Percentiles rank a stretch among this genome's conserved stretches.
Conservation (phyloP, 345 rosid genomes). For the Iberis pinnata region DNA sequence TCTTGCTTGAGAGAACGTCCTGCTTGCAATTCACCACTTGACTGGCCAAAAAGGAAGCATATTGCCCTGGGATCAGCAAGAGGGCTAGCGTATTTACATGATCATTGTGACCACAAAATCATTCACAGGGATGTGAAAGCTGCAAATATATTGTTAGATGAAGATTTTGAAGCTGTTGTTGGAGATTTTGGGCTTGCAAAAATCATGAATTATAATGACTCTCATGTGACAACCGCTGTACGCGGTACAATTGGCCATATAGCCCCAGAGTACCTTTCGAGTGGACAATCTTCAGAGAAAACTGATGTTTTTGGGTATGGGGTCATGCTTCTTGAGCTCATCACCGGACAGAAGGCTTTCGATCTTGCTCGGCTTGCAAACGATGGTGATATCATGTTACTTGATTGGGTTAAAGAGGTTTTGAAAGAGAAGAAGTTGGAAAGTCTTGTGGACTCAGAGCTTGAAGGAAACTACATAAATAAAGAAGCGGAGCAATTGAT, state of each 20-base stretch:
- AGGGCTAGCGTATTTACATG: constrained; percentile 89
- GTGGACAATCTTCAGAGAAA: constrained; percentile 88
- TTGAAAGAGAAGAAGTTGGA: no score
- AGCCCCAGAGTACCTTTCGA: constrained; percentile 91
- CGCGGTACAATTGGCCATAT: constrained; percentile 98
- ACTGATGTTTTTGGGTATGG: constrained; percentile 99
- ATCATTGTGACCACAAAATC: constrained; percentile 88
- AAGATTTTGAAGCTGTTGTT: constrained; percentile 89
- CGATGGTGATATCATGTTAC: constrained; percentile 89
- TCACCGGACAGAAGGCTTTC: constrained; percentile 88
- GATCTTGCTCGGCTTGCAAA: constrained; percentile 96
- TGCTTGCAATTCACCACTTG: constrained; percentile 45
- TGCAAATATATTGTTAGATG: constrained; percentile 88
- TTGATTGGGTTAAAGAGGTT: no score
- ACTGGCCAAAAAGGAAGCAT: constrained; percentile 62
- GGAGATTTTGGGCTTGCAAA: constrained; percentile 95
- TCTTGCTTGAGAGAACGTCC: constrained; percentile 79
- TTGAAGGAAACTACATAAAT: no score
- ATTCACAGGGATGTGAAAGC: constrained; percentile 97
- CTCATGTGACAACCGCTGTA: constrained; percentile 91
- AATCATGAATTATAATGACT: constrained; percentile 84
- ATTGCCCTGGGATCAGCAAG: constrained; percentile 83
- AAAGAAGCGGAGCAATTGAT: no score
- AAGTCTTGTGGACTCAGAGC: no score
- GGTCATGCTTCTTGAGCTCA: constrained; percentile 94